Percentiles rank a stretch among this genome's conserved stretches.
phyloP scores from a whole-genome alignment of 345 rosid genomes.

The Salix brachista region DNA sequence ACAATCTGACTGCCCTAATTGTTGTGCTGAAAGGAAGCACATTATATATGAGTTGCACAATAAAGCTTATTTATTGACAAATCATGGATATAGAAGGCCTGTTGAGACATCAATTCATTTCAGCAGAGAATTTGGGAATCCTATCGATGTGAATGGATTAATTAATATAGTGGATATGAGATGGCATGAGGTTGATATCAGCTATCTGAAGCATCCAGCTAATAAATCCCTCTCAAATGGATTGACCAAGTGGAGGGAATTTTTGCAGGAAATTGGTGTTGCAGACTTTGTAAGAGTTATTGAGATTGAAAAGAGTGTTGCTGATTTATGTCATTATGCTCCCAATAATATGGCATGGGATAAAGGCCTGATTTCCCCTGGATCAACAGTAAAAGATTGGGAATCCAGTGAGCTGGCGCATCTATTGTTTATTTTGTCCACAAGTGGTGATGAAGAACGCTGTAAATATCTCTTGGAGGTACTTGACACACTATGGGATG shows the following conservation, averaged over 20 bases:
- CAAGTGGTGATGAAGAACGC: conserved; percentile 41
- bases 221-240: conserved; percentile 38
- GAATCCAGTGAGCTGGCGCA: conserved; percentile 66
- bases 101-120: conserved; percentile 65
- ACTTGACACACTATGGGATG: conserved; percentile 77
- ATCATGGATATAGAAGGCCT: conserved; percentile 57
- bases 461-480: conserved; percentile 62
- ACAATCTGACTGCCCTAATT: conserved; percentile 60
- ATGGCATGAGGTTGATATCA: conserved; percentile 75
- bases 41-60: conserved; percentile 57
- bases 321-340: conserved; percentile 34
- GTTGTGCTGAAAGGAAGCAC: conserved; percentile 57
- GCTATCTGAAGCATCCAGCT: conserved; percentile 71
- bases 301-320: conserved; percentile 58
- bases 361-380: conserved; percentile 31
- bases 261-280: conserved; percentile 74
- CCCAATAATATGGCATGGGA: conserved; percentile 28
- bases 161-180: conserved; percentile 41
- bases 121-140: conserved; percentile 60
- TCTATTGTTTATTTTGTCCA: conserved; percentile 45
- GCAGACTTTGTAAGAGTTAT: conserved; percentile 80
- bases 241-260: conserved; percentile 66
- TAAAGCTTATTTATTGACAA: conserved; percentile 66
- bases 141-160: conserved; percentile 44
- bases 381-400: conserved; percentile 66